Evolutionary conservation across 805 yeast species (phyloP).

Genomic region (Sugiyamaella chiloensis): DNA sequence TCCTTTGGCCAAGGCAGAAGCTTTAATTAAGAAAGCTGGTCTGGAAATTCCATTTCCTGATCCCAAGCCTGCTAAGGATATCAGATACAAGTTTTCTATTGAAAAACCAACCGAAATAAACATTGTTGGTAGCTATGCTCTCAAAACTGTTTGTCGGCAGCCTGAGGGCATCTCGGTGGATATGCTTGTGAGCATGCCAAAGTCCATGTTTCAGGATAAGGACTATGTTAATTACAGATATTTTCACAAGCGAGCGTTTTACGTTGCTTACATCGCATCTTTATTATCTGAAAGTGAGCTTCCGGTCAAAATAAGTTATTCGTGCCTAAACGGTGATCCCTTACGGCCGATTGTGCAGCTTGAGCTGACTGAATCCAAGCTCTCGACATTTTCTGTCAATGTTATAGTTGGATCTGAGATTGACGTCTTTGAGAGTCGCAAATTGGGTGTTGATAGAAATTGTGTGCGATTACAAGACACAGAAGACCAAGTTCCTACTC

Average conservation of each 20-base stretch:
- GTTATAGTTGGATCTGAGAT: constrained; percentile 70
- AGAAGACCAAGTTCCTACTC: constrained; percentile 59
- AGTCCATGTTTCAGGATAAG: constrained; percentile 68
- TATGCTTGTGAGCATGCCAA: constrained; percentile 79
- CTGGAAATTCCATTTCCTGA: constrained; percentile 82
- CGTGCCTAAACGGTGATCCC: constrained; percentile 70
- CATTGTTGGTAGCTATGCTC: constrained; percentile 84
- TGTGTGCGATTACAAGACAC: constrained; percentile 66
- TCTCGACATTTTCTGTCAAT: constrained; percentile 65
- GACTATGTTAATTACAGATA: constrained; percentile 90
- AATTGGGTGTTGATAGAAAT: constrained; percentile 75
- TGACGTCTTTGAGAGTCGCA: constrained; percentile 68
- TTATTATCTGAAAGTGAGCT: neutral
- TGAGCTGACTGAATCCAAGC: constrained; percentile 32
- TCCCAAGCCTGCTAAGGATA: constrained; percentile 66
- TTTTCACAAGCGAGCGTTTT: constrained; percentile 84
- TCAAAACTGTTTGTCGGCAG: constrained; percentile 71
- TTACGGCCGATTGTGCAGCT: constrained; percentile 72
- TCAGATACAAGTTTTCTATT: constrained; percentile 70
- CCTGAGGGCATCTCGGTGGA: constrained; percentile 71
- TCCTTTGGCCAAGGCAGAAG: constrained; percentile 57
- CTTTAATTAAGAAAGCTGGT: constrained; percentile 45
- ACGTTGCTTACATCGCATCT: constrained; percentile 60
- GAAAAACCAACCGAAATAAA: constrained; percentile 69
- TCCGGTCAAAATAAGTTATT: constrained; percentile 55